Percentiles rank a stretch among this genome's conserved stretches.
phyloP scores from a whole-genome alignment of 2,329 filamentous ascomycete genomes.

The Tolypocladium paradoxum region DNA sequence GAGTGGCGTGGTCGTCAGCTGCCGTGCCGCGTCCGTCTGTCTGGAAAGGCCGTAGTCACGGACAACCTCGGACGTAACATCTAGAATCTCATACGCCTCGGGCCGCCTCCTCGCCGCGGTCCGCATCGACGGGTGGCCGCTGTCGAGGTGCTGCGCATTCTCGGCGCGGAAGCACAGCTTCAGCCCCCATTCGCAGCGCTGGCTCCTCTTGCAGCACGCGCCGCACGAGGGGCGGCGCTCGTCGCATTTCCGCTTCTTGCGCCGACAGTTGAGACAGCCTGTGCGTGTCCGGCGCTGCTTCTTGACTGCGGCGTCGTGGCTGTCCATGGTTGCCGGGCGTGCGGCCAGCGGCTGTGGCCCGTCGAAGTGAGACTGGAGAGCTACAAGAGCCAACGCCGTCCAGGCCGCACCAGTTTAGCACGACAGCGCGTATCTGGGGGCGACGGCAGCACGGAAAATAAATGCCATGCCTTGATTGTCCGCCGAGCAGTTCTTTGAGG shows the following conservation, averaged over 20 bases:
- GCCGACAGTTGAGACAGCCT: constrained; percentile 25
- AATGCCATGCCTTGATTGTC: background rate
- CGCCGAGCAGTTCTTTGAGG: background rate
- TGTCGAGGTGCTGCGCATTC: constrained; percentile 21
- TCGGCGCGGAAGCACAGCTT: constrained; percentile 26
- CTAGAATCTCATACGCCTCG: constrained; percentile 23
- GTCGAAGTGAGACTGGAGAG: no score
- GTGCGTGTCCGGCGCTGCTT: background rate
- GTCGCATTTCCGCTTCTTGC: constrained; percentile 28
- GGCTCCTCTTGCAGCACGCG: constrained; percentile 19
- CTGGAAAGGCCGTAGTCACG: constrained; percentile 19
- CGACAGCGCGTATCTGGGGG: no score
- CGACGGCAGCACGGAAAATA: background rate
- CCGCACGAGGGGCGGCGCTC: constrained; percentile 23
- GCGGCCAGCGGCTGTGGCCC: no score
- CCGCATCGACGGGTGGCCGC: constrained; percentile 22
- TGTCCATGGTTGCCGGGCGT: background rate
- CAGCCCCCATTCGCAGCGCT: constrained; percentile 25
- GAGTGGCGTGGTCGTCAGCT: constrained; percentile 4
- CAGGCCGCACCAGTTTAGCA: background rate
- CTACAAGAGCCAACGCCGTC: no score
- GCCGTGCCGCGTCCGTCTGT: background rate
- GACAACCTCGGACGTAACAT: constrained; percentile 24
- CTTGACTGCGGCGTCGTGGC: background rate
- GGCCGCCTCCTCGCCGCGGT: constrained; percentile 14